Percentiles rank a stretch among this genome's conserved stretches.
phyloP scores from a whole-genome alignment of 352 stramenopile genomes.

The Phytophthora multivora region DNA sequence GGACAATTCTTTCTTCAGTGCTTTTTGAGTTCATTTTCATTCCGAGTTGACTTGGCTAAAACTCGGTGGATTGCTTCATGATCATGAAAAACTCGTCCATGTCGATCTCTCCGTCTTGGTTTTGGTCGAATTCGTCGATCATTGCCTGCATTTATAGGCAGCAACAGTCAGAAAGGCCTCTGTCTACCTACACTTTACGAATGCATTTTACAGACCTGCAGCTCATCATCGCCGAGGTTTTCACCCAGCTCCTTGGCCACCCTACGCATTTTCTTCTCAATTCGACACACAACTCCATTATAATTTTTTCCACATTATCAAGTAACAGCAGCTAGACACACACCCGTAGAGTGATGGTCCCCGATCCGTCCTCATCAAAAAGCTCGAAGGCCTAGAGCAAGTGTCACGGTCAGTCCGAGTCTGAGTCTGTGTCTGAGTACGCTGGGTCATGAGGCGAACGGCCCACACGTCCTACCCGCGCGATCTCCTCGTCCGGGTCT shows the following conservation, averaged over 20 bases:
- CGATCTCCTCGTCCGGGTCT: constrained; percentile 93
- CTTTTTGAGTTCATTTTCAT: constrained; percentile 5
- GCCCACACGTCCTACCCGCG: constrained; percentile 51
- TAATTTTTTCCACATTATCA: constrained; percentile 19
- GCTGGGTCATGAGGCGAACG: constrained; percentile 23
- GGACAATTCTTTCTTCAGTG: constrained; percentile 30
- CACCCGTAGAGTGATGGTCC: constrained; percentile 87
- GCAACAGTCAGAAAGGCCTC: neutral
- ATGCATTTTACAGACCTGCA: constrained; percentile 49
- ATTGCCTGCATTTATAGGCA: constrained; percentile 75
- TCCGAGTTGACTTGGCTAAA: constrained; percentile 29
- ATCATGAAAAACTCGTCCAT: constrained; percentile 91
- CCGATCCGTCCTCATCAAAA: constrained; percentile 93
- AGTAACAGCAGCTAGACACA: constrained; percentile 18
- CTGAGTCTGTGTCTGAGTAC: constrained; percentile 23
- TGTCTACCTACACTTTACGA: neutral
- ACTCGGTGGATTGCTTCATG: constrained; percentile 88
- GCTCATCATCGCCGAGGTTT: constrained; percentile 91
- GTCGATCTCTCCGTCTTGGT: constrained; percentile 93
- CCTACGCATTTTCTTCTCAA: constrained; percentile 88
- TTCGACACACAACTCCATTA: constrained; percentile 17
- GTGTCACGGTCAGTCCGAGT: constrained; percentile 25
- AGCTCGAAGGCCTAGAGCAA: constrained; percentile 88
- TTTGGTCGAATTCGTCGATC: constrained; percentile 96
- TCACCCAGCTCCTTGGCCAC: constrained; percentile 94